Evolutionary conservation across 768 basidiomycete genomes (phyloP), one percentile per base, ranked within the genome.

Genomic region (Sarcodon aspratus): DNA sequence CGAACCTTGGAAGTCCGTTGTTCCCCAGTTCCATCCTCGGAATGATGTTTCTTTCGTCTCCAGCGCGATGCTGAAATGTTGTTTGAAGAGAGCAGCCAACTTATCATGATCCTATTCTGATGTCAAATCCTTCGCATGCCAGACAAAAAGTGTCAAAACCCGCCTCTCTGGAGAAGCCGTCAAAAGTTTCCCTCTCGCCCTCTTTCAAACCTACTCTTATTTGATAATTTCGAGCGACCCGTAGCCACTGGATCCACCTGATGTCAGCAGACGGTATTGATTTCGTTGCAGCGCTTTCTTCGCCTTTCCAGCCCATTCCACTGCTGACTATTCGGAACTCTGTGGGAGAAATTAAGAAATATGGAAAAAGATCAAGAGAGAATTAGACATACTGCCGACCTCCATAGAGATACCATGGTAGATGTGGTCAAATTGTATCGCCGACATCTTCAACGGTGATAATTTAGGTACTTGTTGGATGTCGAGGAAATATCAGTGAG

Each of bases 1-100:
- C 37, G 48, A 52, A 90, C 95, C 90, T 75, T 90, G 86, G 54
- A 98, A 89, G 59, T 95, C 91, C 2, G 90, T 88, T 32, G 84
- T 78, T 5, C 96, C 96, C 96, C 96, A 98, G 63, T 99, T 98
- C 92, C 92, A 98, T 0, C 96, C 96, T 61, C 89, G 93, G 62
- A 94, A 79, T 10, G 88, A 82, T 13, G 82, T 73, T 55, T 99
- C 96, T 63, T 81, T 82, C 5, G 75, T 76, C 62, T 98, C 96
- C 18, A 98, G 70, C 3, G 85, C 79, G 50, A 95, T 70, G 38
- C 75, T 78, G 67, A 92, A 98, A 65, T 92, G 80, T 52, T 86
- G 87, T 66, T 95, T 94, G 55, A 96, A 66, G 38, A 94, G 62
- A 46, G 74, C 68, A 4, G 82, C 70, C n/a, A 98, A 61, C 53